phyloP scores from a whole-genome alignment of 2,329 filamentous ascomycete genomes.

The Trichophyton benhamiae region DNA sequence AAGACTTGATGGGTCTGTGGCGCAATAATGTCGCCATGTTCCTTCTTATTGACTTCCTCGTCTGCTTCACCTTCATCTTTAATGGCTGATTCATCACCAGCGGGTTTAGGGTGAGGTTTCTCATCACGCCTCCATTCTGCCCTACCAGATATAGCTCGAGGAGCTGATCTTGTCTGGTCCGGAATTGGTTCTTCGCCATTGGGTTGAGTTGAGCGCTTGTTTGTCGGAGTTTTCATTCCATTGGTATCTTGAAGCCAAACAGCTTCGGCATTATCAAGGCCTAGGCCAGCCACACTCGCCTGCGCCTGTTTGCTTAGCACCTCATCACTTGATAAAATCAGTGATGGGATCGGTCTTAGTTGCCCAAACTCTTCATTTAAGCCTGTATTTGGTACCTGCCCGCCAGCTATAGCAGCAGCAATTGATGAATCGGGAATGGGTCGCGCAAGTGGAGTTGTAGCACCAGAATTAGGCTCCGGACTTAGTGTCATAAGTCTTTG shows the following conservation, averaged over 20 bases:
- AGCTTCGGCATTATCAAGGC: background rate
- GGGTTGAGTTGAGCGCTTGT: slow-evolving; percentile 16
- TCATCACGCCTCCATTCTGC: slow-evolving; percentile 26
- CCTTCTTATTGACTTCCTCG: slow-evolving; percentile 26
- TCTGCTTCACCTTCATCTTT: slow-evolving; percentile 19
- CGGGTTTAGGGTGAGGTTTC: background rate
- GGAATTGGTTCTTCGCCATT: background rate
- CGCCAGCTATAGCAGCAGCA: slow-evolving; percentile 19
- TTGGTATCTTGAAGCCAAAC: background rate
- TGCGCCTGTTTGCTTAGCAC: background rate
- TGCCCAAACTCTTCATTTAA: slow-evolving; percentile 26
- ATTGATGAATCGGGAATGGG: slow-evolving; percentile 35
- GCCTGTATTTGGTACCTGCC: slow-evolving; percentile 21
- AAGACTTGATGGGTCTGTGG: slow-evolving; percentile 38
- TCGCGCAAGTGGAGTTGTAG: slow-evolving; percentile 44
- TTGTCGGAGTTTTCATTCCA: background rate
- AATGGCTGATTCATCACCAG: slow-evolving; percentile 14
- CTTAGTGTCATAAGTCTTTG: slow-evolving; percentile 24
- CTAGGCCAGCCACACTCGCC: background rate
- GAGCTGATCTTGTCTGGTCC: slow-evolving; percentile 24
- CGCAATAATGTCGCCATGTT: slow-evolving; percentile 33
- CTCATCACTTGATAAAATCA: slow-evolving; percentile 29
- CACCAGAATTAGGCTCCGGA: slow-evolving; percentile 42
- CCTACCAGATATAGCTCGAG: slow-evolving; percentile 28
- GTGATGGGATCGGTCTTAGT: slow-evolving; percentile 33